These are phyloP conservation scores for Carex littledalei DNA, from an alignment of 176 grass and related monocot genomes.

Conservation along the genomic window DNA sequence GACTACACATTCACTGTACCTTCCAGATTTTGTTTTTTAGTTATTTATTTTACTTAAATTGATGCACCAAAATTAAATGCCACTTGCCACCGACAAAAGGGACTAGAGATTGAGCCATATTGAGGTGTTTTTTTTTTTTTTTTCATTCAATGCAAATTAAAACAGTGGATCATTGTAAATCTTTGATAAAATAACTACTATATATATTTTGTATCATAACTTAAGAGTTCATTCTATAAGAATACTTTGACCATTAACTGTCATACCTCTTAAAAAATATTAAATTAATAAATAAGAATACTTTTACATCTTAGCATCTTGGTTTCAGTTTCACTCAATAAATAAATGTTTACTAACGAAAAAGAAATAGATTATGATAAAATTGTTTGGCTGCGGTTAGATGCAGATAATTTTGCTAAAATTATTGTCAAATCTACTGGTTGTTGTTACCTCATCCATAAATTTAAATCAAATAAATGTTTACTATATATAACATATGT, in stretches of 20 bases:
- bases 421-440: not conserved
- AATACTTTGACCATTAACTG: no score
- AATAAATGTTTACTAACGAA: not conserved
- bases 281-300: not conserved
- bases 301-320: not conserved
- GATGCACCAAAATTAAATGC: no score
- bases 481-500: not conserved
- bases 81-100: not conserved
- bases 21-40: no score
- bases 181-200: no score
- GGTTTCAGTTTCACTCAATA: not conserved
- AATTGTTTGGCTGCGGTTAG: not conserved
- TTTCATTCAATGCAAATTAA: not conserved
- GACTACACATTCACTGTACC: no score
- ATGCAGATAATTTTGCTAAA: slow-evolving; percentile 9
- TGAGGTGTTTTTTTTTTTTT: not conserved
- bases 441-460: not conserved
- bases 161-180: no score
- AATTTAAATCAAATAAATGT: not conserved
- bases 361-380: not conserved
- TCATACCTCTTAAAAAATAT: no score
- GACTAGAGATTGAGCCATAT: not conserved
- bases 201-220: no score
- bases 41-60: no score
- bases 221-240: no score